These are phyloP conservation scores for Globisporangium spinosum DNA, from an alignment of 352 stramenopile species.

Conservation along the genomic window DNA sequence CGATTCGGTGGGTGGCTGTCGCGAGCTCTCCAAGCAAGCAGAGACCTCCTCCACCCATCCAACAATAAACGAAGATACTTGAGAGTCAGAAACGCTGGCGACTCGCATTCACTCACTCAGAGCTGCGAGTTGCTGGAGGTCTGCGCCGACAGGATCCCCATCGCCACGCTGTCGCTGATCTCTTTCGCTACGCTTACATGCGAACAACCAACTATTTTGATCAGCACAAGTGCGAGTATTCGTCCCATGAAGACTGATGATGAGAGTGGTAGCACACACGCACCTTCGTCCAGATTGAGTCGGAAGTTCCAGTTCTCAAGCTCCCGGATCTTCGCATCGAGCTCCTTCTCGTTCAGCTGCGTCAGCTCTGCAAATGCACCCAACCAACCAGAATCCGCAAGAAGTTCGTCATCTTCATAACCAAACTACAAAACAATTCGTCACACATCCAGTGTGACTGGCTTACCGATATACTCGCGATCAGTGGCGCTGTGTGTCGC, in stretches of 20 bases:
- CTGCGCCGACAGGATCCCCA: slow-evolving; percentile 30
- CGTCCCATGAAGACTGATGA: no score
- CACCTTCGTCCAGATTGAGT: slow-evolving; percentile 77
- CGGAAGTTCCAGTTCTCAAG: slow-evolving; percentile 83
- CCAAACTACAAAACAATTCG: background rate
- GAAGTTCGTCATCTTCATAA: background rate
- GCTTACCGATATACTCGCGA: slow-evolving; percentile 43
- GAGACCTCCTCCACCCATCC: background rate
- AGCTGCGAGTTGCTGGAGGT: background rate
- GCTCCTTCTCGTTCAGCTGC: slow-evolving; percentile 55
- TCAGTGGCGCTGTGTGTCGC: slow-evolving; percentile 21
- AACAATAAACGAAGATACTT: background rate
- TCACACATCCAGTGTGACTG: background rate
- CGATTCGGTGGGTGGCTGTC: background rate
- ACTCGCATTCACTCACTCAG: background rate
- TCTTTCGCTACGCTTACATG: slow-evolving; percentile 27
- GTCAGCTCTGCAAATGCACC: slow-evolving; percentile 31
- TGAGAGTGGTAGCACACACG: background rate
- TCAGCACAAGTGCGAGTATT: no score
- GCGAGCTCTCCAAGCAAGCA: background rate
- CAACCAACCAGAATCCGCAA: background rate
- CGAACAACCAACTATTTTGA: background rate
- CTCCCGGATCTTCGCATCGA: slow-evolving; percentile 69
- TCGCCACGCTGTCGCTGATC: slow-evolving; percentile 35
- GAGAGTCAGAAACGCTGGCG: background rate